These are phyloP conservation scores for Sonneratia alba DNA, from an alignment of 345 rosid species.

Conservation along the genomic window DNA sequence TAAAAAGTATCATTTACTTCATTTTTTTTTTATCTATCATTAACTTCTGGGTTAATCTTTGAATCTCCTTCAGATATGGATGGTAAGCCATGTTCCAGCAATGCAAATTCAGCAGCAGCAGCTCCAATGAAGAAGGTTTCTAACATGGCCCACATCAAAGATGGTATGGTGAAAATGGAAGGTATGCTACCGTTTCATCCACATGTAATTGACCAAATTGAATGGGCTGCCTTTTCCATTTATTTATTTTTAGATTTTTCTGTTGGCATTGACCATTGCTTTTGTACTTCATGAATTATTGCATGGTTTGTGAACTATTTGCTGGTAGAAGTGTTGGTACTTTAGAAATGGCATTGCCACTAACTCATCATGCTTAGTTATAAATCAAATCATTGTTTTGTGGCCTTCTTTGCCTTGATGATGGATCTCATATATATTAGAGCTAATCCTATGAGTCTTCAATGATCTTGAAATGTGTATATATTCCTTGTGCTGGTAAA, in stretches of 20 bases:
- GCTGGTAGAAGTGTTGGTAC: background rate
- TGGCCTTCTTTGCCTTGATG: background rate
- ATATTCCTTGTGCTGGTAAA: background rate
- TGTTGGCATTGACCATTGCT: background rate
- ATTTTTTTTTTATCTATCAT: background rate
- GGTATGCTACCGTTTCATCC: constrained; percentile 13
- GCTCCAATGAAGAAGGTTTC: constrained; percentile 33
- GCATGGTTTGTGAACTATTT: background rate
- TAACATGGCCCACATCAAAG: constrained; percentile 30
- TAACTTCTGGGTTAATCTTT: background rate
- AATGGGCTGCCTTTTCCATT: background rate
- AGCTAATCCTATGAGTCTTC: background rate
- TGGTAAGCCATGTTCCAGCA: constrained; percentile 26
- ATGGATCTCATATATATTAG: background rate
- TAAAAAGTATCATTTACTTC: background rate
- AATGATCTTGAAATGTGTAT: background rate
- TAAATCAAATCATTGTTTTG: constrained; percentile 1
- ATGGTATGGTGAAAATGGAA: constrained; percentile 34
- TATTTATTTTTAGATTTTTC: background rate
- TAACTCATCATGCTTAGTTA: background rate
- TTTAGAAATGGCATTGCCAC: background rate
- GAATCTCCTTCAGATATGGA: constrained; percentile 26
- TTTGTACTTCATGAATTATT: background rate
- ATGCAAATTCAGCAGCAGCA: constrained; percentile 23
- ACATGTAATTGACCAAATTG: background rate